Base-by-base conservation (phyloP, 2,329 filamentous ascomycete genomes). In the Waltergamsia citrina region DNA sequence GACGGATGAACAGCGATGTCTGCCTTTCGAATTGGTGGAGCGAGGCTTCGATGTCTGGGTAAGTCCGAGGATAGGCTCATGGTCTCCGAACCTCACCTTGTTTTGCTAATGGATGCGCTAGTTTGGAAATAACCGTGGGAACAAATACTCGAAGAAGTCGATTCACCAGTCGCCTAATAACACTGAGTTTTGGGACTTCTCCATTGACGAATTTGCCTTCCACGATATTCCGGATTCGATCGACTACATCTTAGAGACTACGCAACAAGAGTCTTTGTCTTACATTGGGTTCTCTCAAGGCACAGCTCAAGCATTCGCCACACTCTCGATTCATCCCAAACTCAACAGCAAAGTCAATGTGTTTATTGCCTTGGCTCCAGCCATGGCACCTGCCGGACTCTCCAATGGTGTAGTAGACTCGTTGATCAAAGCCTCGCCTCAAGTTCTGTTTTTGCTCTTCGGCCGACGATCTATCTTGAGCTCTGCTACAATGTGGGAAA, bases 81-180 rank as follows among this genome's bases (percentile, higher is more conserved):
- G 9, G 23, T 25, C 23, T 25, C 23, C 32, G 9, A 4, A 28
- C 15, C 14, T 24, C 7, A 23, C 32, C 10, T 16, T 14, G 9
- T 15, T n/a, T n/a, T n/a, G n/a, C n/a, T n/a, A n/a, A n/a, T n/a
- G n/a, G 34, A 62, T 29, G n/a, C 18, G 10, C 33, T 39, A 84
- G 85, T 69, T 98, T 41, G 92, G 92, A 33, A 98, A 98, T 57
- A 98, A 98, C 51, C 80, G 92, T 23, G 92, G 92, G 32, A 98
- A 98, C 70, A 98, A 98, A 55, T 98, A 98, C 62, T 94, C 87
- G 29, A 98, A 96, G 59, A 98, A 98, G 61, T 88, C 80, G 3
- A 75, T 88, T 33, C 71, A 80, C 38, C 67, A 69, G 41, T 81
- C 85, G 1, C 88, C 92, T 0, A 81, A 76, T 1, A 81, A 83